Conservation (phyloP, 805 yeast genomes). For the Saccharomycopsis sp. region DNA sequence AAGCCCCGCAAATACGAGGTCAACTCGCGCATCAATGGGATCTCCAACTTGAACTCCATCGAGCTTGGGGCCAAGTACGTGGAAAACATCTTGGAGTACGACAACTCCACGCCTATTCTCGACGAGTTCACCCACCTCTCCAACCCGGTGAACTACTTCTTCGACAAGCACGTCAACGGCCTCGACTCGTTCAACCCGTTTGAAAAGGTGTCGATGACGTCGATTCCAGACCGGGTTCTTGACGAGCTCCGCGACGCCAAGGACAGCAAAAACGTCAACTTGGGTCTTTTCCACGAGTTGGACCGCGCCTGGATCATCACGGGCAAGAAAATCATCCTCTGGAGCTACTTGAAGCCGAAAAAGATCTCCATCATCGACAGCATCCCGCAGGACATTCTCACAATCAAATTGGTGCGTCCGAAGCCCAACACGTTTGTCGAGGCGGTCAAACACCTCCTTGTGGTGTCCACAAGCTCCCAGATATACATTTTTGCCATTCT, state of each 20-base stretch:
- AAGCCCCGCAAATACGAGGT: slow-evolving; percentile 18
- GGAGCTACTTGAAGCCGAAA: slow-evolving; percentile 63
- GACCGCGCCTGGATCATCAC: slow-evolving; percentile 80
- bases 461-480: slow-evolving; percentile 76
- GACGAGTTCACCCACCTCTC: slow-evolving; percentile 43
- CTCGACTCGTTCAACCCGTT: slow-evolving; percentile 63
- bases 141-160: slow-evolving; percentile 61
- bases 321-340: slow-evolving; percentile 73
- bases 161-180: slow-evolving; percentile 42
- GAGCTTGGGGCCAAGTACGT: slow-evolving; percentile 61
- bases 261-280: slow-evolving; percentile 57
- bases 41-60: slow-evolving; percentile 45
- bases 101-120: slow-evolving; percentile 50
- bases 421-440: slow-evolving; percentile 74
- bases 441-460: slow-evolving; percentile 61
- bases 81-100: slow-evolving; percentile 48
- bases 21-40: slow-evolving; percentile 39
- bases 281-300: slow-evolving; percentile 80
- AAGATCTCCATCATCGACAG: slow-evolving; percentile 81
- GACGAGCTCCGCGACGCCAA: slow-evolving; percentile 36
- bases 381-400: slow-evolving; percentile 65
- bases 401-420: slow-evolving; percentile 76
- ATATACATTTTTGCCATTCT: slow-evolving; percentile 68
- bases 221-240: slow-evolving; percentile 75
- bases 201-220: slow-evolving; percentile 58